These are phyloP conservation scores for Eucalyptus cloeziana DNA, from an alignment of 345 rosid species.

Conservation along the genomic window DNA sequence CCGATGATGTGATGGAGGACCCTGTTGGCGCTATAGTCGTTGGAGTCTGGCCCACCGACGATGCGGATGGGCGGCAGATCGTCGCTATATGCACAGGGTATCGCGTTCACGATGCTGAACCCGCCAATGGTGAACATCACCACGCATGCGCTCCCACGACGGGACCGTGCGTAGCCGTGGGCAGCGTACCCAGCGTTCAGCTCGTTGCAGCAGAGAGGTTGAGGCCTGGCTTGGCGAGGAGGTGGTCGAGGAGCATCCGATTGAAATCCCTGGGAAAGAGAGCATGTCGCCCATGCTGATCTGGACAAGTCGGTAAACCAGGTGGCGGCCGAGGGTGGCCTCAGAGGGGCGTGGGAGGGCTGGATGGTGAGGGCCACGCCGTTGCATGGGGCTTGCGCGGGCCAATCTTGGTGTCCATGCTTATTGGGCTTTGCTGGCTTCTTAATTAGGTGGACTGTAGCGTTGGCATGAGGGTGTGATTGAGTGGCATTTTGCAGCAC, in stretches of 20 bases:
- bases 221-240: not conserved
- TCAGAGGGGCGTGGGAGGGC: not conserved
- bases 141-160: not conserved
- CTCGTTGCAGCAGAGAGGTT: not conserved
- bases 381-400: not conserved
- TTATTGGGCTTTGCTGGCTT: not conserved
- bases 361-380: not conserved
- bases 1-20: constrained; percentile 59
- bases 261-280: not conserved
- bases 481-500: not conserved
- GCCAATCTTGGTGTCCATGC: not conserved
- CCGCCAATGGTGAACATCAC: not conserved
- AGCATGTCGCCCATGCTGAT: not conserved
- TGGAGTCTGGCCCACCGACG: not conserved
- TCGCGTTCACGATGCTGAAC: not conserved
- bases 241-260: not conserved
- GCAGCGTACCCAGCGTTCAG: not conserved
- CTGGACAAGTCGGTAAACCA: not conserved
- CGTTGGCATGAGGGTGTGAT: not conserved
- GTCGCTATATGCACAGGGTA: not conserved
- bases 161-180: not conserved
- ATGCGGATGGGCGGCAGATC: not conserved
- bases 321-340: not conserved
- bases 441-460: not conserved
- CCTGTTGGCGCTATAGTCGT: constrained; percentile 45